Conservation (phyloP, 768 basidiomycete genomes). For the Pilatotrama ljubarskyi region DNA sequence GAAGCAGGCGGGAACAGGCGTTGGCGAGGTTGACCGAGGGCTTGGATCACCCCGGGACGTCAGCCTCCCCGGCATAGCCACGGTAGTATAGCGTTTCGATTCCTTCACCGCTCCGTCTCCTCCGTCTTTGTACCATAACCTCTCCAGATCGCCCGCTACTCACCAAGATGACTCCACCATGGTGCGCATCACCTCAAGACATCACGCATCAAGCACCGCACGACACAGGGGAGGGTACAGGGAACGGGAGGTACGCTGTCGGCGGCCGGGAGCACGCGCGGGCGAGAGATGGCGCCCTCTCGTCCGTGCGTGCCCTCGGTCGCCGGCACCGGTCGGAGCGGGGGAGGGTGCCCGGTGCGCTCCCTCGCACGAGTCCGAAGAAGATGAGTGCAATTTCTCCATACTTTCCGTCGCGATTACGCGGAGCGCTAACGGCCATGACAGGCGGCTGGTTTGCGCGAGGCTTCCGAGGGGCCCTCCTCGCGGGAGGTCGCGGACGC, state of each 20-base stretch:
- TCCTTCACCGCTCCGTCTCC: not conserved
- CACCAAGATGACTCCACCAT: too few species aligned
- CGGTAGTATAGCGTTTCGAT: not conserved
- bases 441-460: not conserved
- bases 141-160: not conserved
- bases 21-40: constrained; percentile 5
- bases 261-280: not conserved
- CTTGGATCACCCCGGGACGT: constrained; percentile 5
- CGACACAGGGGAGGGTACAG: not conserved
- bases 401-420: not conserved
- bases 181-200: not conserved
- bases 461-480: not conserved
- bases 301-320: not conserved
- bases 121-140: not conserved
- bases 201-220: not conserved
- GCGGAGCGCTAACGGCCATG: not conserved
- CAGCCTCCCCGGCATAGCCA: constrained; percentile 1
- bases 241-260: not conserved
- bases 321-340: not conserved
- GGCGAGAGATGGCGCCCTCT: constrained; percentile 10
- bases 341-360: constrained; percentile 6
- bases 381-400: not conserved
- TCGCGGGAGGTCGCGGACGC: too few species aligned
- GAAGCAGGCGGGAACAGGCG: not conserved
- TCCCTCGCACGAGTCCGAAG: constrained; percentile 1